Evolutionary conservation across 2,329 filamentous ascomycete genomes (phyloP).

Genomic region (Sporothrix globosa): DNA sequence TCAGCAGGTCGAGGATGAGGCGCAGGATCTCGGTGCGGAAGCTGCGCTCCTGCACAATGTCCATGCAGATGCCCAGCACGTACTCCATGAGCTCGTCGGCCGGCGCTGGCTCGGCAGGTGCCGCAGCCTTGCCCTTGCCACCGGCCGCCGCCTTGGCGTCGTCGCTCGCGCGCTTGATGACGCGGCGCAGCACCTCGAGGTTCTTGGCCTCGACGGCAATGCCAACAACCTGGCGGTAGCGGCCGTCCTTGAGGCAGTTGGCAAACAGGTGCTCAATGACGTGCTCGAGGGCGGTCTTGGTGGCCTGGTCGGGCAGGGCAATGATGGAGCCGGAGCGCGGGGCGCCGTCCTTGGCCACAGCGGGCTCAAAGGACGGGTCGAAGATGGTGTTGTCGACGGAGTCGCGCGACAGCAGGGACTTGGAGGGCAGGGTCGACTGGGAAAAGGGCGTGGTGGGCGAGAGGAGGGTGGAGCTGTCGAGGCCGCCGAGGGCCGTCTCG

Average conservation of each 20-base stretch:
- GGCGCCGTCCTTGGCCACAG: slow-evolving; percentile 51
- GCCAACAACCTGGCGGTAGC: slow-evolving; percentile 93
- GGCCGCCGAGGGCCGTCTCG: slow-evolving; percentile 68
- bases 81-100: slow-evolving; percentile 97
- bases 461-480: slow-evolving; percentile 68
- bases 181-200: slow-evolving; percentile 79
- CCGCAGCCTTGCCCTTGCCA: slow-evolving; percentile 50
- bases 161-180: slow-evolving; percentile 86
- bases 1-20: slow-evolving; percentile 92
- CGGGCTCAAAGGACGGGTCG: slow-evolving; percentile 60
- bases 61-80: slow-evolving; percentile 93
- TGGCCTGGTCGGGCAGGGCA: slow-evolving; percentile 67
- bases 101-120: slow-evolving; percentile 53
- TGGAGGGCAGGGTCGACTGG: slow-evolving; percentile 88
- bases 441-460: slow-evolving; percentile 95
- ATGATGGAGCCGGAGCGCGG: slow-evolving; percentile 63
- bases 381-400: slow-evolving; percentile 66
- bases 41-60: slow-evolving; percentile 89
- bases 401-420: slow-evolving; percentile 88
- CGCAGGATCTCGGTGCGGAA: slow-evolving; percentile 83
- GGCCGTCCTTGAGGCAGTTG: slow-evolving; percentile 79
- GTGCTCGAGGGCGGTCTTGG: slow-evolving; percentile 76
- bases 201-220: slow-evolving; percentile 96
- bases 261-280: slow-evolving; percentile 91
- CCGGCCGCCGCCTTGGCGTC: slow-evolving; percentile 71